phyloP scores from a whole-genome alignment of 1,139 yeast species.

The Blastobotrys indianensis region DNA sequence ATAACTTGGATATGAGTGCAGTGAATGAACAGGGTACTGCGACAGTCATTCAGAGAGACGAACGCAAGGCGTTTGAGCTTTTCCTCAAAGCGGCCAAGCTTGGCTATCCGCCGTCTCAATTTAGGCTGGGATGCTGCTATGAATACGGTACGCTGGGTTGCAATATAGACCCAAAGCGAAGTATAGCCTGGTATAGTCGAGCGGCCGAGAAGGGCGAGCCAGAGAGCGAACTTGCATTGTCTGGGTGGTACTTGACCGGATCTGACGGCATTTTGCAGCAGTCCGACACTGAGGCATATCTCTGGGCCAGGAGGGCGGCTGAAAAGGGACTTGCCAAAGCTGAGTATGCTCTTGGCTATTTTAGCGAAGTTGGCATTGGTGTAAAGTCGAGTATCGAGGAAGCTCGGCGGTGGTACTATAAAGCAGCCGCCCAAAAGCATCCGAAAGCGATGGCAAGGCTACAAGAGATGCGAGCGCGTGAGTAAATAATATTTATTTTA shows the following conservation, averaged over 20 bases:
- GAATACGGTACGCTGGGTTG: slow-evolving; percentile 78
- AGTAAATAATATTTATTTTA: no score
- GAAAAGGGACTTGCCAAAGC: slow-evolving; percentile 77
- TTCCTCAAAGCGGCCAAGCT: slow-evolving; percentile 74
- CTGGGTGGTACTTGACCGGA: slow-evolving; percentile 91
- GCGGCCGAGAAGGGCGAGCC: slow-evolving; percentile 72
- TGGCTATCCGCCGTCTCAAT: slow-evolving; percentile 76
- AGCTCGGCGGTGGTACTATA: slow-evolving; percentile 50
- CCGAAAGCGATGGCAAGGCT: slow-evolving; percentile 45
- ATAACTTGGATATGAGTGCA: slow-evolving; percentile 37
- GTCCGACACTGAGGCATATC: slow-evolving; percentile 71
- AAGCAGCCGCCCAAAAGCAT: slow-evolving; percentile 58
- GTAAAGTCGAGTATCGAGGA: slow-evolving; percentile 42
- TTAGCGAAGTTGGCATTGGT: slow-evolving; percentile 76
- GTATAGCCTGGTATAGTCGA: slow-evolving; percentile 84
- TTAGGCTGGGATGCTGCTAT: slow-evolving; percentile 77
- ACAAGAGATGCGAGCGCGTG: slow-evolving; percentile 25
- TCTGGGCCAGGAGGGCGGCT: slow-evolving; percentile 87
- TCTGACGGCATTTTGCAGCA: slow-evolving; percentile 63
- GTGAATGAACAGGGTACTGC: slow-evolving; percentile 19
- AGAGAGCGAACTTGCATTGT: slow-evolving; percentile 81
- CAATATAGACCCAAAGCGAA: slow-evolving; percentile 59
- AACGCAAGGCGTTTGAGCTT: slow-evolving; percentile 57
- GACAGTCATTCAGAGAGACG: slow-evolving; percentile 36
- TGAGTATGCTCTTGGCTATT: slow-evolving; percentile 76